Percentiles rank a stretch among this genome's conserved stretches.
These are phyloP conservation scores for Akebia trifoliata DNA, from an alignment of 164 flowering plant genomes.

Conservation along the genomic window DNA sequence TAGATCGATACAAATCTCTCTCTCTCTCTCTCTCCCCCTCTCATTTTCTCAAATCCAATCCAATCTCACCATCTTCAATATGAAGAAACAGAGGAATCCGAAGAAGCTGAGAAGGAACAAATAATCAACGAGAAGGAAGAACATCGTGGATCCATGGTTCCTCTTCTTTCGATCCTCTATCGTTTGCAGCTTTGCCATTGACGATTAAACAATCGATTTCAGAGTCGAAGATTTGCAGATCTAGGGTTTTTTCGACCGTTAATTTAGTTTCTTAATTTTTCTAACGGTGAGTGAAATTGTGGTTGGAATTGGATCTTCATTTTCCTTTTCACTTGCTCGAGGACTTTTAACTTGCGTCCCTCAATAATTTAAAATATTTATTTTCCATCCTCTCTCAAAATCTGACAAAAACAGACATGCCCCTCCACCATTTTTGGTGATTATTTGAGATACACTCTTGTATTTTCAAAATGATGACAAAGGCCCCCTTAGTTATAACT, in stretches of 20 bases:
- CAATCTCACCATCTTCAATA: slow-evolving; percentile 48
- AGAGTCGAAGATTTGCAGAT: neutral
- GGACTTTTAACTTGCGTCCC: neutral
- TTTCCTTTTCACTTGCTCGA: neutral
- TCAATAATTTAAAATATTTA: no score
- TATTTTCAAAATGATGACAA: no score
- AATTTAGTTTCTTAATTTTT: neutral
- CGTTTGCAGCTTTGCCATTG: slow-evolving; percentile 44
- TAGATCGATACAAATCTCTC: slow-evolving; percentile 1
- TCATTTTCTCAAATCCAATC: slow-evolving; percentile 19
- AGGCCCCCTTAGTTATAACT: no score
- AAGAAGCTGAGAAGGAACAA: slow-evolving; percentile 56
- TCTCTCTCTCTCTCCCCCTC: neutral
- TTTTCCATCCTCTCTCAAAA: no score
- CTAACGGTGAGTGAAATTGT: neutral
- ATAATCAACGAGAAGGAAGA: slow-evolving; percentile 63
- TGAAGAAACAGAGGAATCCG: slow-evolving; percentile 46
- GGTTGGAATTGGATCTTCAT: neutral
- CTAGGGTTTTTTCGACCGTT: neutral
- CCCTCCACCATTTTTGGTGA: no score
- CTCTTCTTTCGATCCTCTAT: slow-evolving; percentile 25
- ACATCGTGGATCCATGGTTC: slow-evolving; percentile 60
- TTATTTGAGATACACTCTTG: no score
- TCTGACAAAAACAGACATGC: no score
- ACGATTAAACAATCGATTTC: slow-evolving; percentile 1